These are phyloP conservation scores for Saksenaea oblongispora DNA, from an alignment of 371 early-diverging fungal genomes.

Conservation along the genomic window DNA sequence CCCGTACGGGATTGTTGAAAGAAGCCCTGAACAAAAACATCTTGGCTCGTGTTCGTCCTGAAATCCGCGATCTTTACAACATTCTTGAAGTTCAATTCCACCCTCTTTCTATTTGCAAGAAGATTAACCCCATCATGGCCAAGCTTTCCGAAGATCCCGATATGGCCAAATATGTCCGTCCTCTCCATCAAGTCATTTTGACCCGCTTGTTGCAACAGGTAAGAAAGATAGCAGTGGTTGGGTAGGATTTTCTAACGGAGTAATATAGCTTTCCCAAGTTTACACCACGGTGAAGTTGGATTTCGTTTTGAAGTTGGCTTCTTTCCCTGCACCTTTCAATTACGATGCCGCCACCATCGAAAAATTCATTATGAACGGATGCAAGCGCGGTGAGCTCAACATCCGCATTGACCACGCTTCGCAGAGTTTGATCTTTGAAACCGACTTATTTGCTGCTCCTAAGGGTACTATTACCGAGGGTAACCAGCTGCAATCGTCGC, in stretches of 20 bases:
- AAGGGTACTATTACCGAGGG: conserved; percentile 77
- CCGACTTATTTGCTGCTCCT: conserved; percentile 77
- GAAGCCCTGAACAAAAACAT: conserved; percentile 88
- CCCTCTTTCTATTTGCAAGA: conserved; percentile 95
- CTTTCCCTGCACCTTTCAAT: conserved; percentile 85
- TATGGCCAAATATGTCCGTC: conserved; percentile 85
- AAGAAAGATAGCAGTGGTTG: background rate
- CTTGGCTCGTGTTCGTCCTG: conserved; percentile 84
- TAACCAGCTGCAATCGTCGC: conserved; percentile 84
- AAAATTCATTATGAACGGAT: conserved; percentile 96
- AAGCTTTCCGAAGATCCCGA: conserved; percentile 75
- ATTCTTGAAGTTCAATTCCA: conserved; percentile 97
- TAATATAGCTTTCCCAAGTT: conserved; percentile 73
- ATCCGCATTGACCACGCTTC: conserved; percentile 94
- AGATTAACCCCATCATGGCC: conserved; percentile 84
- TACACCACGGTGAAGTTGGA: conserved; percentile 96
- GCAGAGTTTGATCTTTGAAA: conserved; percentile 89
- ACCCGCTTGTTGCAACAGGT: conserved; percentile 91
- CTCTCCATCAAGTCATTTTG: conserved; percentile 92
- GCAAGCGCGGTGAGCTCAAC: conserved; percentile 92
- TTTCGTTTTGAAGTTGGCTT: conserved; percentile 84
- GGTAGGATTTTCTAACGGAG: background rate
- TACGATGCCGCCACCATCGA: conserved; percentile 89
- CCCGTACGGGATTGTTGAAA: conserved; percentile 87
- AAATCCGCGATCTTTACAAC: conserved; percentile 90